Base-by-base conservation (phyloP, 306 rosid genomes). In the Prunus davidiana region DNA sequence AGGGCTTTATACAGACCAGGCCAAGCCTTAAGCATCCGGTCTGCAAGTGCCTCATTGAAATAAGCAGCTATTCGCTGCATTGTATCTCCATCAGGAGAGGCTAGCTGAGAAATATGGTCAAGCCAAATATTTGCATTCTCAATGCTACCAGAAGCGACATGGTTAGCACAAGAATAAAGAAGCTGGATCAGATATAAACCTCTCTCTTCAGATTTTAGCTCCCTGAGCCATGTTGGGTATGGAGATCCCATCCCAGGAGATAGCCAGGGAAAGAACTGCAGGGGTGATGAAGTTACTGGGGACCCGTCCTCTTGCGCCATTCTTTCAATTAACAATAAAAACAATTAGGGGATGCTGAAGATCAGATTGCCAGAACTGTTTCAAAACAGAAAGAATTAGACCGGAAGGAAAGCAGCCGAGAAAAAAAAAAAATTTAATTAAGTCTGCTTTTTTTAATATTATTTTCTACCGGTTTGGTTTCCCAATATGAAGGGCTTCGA, bases 41-140 rank as follows among this genome's bases (percentile, higher is more conserved):
- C 87, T 6, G 91, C 95, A 62, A 94, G 91, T 22, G 93, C 97
- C 84, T 92, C 86, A 3, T 87, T 86, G 82, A 94, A 90, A 81
- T 91, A 92, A 47, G 93, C 85, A 5, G 90, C 97, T 41, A 91
- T 80, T 27, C 96, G 84, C 80, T 95, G 96, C 75, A 80, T 89
- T 22, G 93, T 77, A 78, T 86, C 88, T 0, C 97, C 97, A 64
- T 88, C 88, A 14, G 97, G 89, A 16, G 96, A 89, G 16, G 93
- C 84, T 9, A 90, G 79, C 30, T 83, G 93, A 74, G 96, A 88
- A 69, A 90, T 90, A 25, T 80, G 84, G 38, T 95, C 97, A 0
- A 95, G 93, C 60, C 83, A 85, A 19, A 83, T 64, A 47, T 95
- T 91, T 30, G 99, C 96, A 55, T 86, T 83, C 62, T 92, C 92